Evolutionary conservation across 1,284 basidiomycete species (phyloP), one percentile per base, ranked within the genome.

Genomic region (Pterulicium gracile): DNA sequence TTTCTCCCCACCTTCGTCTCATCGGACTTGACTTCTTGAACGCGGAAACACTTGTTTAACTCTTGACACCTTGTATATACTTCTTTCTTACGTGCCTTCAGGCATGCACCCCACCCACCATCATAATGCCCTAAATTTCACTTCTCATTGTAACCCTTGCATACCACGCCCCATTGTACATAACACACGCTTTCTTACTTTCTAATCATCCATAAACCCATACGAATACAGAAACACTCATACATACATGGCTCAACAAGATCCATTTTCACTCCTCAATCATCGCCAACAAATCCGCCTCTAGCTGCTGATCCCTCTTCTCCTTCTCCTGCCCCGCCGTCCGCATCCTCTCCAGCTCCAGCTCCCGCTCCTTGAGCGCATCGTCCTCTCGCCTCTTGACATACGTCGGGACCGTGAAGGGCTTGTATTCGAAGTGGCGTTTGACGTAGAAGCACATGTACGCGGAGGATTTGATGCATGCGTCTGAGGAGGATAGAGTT

Each of bases 371-470:
- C 51, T 75, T 71, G 2, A 76, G 72, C 3, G 76, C 77, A 55
- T 84, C 81, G 14, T 69, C 73, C 55, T 84, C 77, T 51, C 85
- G 74, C 41, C 75, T 73, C 45, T 81, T 70, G 1, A 85, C 73
- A 55, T 89, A 89, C 0, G 78, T 75, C 3, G 82, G 84, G 24
- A 70, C 77, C 54, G 68, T 71, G 55, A 78, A 62, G 0, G 79
- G 79, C 58, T 79, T 81, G 63, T 92, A 93, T 51, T 91, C 86
- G 42, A 93, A 68, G 50, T 87, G 79, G 4, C 85, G 77, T 60
- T 92, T 92, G 49, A 90, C 86, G 59, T 93, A 94, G 68, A 93
- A 92, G 52, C 88, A 88, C 90, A 93, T 93, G 62, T 94, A 93
- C 7, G 85, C 85, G 47, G 75, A 70, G 23, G 88, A 87, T 48